A percentile compares a stretch with the other conserved stretches of the same genome.
phyloP scores from a whole-genome alignment of 257 asterid species.

The Plantago ovata region DNA sequence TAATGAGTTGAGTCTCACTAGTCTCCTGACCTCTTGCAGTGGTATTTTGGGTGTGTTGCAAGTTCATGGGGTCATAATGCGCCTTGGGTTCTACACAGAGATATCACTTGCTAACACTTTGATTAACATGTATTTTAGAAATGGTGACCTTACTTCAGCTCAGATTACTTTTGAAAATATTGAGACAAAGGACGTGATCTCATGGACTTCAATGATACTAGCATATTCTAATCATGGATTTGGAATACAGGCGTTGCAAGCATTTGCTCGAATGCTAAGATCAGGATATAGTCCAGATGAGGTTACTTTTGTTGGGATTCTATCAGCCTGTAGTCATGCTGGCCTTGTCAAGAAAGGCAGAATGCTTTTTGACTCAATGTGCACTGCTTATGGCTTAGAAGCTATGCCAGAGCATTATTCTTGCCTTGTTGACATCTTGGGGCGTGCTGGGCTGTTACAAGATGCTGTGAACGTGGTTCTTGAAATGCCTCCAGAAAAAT shows the following conservation, averaged over 20 bases:
- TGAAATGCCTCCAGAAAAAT: slow-evolving; percentile 50
- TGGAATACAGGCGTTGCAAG: slow-evolving; percentile 46
- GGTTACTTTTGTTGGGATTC: slow-evolving; percentile 47
- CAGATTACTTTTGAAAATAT: slow-evolving; percentile 38
- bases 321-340: slow-evolving; percentile 67
- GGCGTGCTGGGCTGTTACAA: slow-evolving; percentile 33
- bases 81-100: slow-evolving; percentile 44
- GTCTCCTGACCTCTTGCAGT: slow-evolving; percentile 47
- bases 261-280: slow-evolving; percentile 49
- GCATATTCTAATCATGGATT: slow-evolving; percentile 58
- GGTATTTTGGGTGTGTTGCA: slow-evolving; percentile 42
- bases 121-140: slow-evolving; percentile 51
- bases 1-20: slow-evolving; percentile 44
- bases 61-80: slow-evolving; percentile 49
- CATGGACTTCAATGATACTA: slow-evolving; percentile 58
- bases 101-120: slow-evolving; percentile 49
- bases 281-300: slow-evolving; percentile 45
- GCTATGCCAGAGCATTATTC: slow-evolving; percentile 48
- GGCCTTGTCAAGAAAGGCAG: slow-evolving; percentile 58
- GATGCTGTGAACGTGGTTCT: slow-evolving; percentile 41
- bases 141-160: slow-evolving; percentile 57
- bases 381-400: slow-evolving; percentile 41
- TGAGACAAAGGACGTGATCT: slow-evolving; percentile 46
- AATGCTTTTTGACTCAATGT: slow-evolving; percentile 52
- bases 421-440: slow-evolving; percentile 39